A percentile compares a stretch with the other conserved stretches of the same genome.
Conservation (phyloP, 768 basidiomycete species). For the Myochromella boudieri region DNA sequence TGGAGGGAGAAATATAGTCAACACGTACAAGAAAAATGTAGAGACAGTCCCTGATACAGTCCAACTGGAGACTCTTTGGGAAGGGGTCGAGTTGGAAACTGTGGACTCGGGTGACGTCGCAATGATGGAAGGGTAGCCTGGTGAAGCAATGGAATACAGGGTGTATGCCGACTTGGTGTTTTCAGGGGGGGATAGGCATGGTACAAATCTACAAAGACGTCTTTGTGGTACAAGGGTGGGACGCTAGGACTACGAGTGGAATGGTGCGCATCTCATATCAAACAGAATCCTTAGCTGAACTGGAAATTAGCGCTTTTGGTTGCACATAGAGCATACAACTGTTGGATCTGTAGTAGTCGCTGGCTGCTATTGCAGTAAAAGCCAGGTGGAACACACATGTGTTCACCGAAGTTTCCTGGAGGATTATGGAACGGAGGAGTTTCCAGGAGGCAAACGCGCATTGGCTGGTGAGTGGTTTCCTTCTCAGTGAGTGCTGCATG, state of each 20-base stretch:
- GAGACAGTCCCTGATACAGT: too few relatives aligned
- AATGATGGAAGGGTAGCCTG: too few relatives aligned
- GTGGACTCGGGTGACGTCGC: too few relatives aligned
- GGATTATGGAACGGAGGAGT: neutral
- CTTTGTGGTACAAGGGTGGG: constrained; percentile 9
- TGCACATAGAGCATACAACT: neutral
- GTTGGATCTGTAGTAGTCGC: neutral
- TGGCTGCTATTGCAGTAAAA: constrained; percentile 1
- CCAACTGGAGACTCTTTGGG: too few relatives aligned
- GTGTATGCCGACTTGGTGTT: neutral
- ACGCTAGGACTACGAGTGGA: neutral
- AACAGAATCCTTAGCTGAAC: too few relatives aligned
- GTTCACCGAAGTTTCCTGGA: neutral
- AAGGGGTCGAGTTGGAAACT: too few relatives aligned
- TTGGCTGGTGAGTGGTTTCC: too few relatives aligned
- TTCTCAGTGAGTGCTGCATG: too few relatives aligned
- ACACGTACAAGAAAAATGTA: too few relatives aligned
- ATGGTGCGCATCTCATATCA: neutral
- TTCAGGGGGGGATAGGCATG: neutral
- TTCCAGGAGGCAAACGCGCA: neutral
- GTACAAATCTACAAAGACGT: too few relatives aligned
- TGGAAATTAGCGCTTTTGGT: neutral
- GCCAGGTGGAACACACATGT: neutral
- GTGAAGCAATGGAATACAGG: too few relatives aligned
- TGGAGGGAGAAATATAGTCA: too few relatives aligned